Evolutionary conservation across 768 basidiomycete genomes (phyloP), one percentile per base, ranked within the genome.

Genomic region (Heimioporus sp.): DNA sequence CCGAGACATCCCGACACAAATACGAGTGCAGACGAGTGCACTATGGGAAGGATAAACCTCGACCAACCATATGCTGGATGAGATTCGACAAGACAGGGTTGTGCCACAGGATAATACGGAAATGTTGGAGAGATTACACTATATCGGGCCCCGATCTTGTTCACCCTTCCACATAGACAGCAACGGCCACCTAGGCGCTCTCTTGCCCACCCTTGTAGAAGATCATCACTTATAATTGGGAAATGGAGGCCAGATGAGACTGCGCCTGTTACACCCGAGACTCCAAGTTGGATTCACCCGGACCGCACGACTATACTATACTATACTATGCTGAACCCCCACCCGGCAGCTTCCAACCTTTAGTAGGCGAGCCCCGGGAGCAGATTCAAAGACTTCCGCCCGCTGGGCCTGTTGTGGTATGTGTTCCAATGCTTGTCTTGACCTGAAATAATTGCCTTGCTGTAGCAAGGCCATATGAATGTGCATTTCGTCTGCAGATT

Each of bases 21-120:
- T 94, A 40, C 75, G 82, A 40, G 78, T 81, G 8, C 81, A 85
- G 57, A 73, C 85, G 8, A 72, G 73, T 10, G 80, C 77, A 10
- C 65, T 96, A 19, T 74, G 80, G 67, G 76, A 87, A 43, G 81
- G 78, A 6, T 90, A 95, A 66, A 60, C 66, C 0, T 71, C 78
- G 0, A 79, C 86, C 8, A 82, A 83, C 46, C 75, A 79, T 30
- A 70, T 82, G 53, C 67, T 94, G 35, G 81, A 87, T 51, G 80
- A 84, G 21, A 71, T 93, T 48, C 77, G 80, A 17, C 74, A 77
- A 15, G 61, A 74, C 30, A 76, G 78, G 17, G 68, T 74, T 42
- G 56, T 64, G n/a, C 62, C 66, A 19, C 62, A 61, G 24, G 73
- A 79, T 62, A 69, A 73, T 62, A 46, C 79, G 62, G 75, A 75